Base-by-base conservation (phyloP, 177 flowering plant genomes). In the Vitis hybrid region DNA sequence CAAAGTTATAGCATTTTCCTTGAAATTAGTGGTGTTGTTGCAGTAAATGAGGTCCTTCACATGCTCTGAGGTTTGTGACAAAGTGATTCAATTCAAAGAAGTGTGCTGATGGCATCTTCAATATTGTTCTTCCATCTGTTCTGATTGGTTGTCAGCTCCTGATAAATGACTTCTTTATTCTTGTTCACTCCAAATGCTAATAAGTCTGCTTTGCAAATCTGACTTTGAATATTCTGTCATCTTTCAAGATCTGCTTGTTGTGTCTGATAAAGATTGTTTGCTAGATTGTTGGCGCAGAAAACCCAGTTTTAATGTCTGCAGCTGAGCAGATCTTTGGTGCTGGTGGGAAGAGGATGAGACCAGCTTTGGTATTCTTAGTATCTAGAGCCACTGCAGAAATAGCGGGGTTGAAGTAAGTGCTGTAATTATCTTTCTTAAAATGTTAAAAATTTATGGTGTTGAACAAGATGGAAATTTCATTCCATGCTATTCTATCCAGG, bases 271-370 rank as follows among this genome's bases (percentile, higher is more conserved):
- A 66, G 51, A 66, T 74, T 21, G 55, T 70, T 26, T 79, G 66
- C 51, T 78, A 94, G 98, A 89, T 94, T 79, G 95, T 94, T 75
- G 98, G 97, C 75, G 92, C 97, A 82, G 98, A 92, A 80, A 94
- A 92, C 74, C 98, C 94, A 19, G 95, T 91, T 59, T 64, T 94
- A 70, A 80, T 88, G 88, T 92, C 98, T 61, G 98, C 98, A 31
- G 98, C 98, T 49, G 92, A 94, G 80, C 97, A 92, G 82, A 94
- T 94, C 22, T 94, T 94, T 80, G 81, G 95, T 72, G 98, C 98
- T 65, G 98, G 98, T 69, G 98, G 98, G 16, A 94, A 94, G 83
- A 88, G 98, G 79, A 81, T 94, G 88, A 87, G 98, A 65, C 97
- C 98, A 19, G 98, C 97, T 70, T 77, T 94, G 77, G 98, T 91